Evolutionary conservation across 2,329 filamentous ascomycete species (phyloP).

Genomic region (Sarocladium oryzae): DNA sequence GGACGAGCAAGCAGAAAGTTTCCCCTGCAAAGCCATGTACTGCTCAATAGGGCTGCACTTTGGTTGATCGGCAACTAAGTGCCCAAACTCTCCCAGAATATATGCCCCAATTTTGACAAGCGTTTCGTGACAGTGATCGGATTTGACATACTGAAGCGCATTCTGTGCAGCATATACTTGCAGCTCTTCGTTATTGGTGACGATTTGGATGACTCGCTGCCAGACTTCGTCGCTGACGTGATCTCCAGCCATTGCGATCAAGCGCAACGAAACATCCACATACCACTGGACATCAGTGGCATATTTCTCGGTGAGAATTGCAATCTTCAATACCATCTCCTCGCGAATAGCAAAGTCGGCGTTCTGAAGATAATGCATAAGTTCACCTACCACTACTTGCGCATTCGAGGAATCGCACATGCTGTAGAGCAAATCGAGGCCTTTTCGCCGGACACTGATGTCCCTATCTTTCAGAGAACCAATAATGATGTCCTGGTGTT

Average conservation of each 20-base stretch:
- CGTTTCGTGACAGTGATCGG: constrained; percentile 92
- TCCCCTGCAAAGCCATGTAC: constrained; percentile 84
- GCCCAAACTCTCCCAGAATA: constrained; percentile 92
- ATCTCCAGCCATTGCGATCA: constrained; percentile 94
- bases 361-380: constrained; percentile 89
- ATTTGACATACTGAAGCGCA: constrained; percentile 85
- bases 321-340: constrained; percentile 99
- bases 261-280: constrained; percentile 89
- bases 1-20: constrained; percentile 82
- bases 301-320: constrained; percentile 96
- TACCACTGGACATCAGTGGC: constrained; percentile 99
- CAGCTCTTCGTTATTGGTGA: constrained; percentile 97
- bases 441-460: constrained; percentile 94
- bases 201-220: constrained; percentile 97
- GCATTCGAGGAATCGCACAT: constrained; percentile 99
- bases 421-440: constrained; percentile 93
- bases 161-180: constrained; percentile 95
- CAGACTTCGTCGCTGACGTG: constrained; percentile 99
- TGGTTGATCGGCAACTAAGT: constrained; percentile 86
- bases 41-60: constrained; percentile 96
- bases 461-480: constrained; percentile 91
- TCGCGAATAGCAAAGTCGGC: constrained; percentile 97
- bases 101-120: constrained; percentile 97
- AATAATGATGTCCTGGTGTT: constrained; percentile 93
- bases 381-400: constrained; percentile 84